These are phyloP conservation scores for Rhynchosporium secalis DNA, from an alignment of 2,329 filamentous ascomycete genomes.

Conservation along the genomic window DNA sequence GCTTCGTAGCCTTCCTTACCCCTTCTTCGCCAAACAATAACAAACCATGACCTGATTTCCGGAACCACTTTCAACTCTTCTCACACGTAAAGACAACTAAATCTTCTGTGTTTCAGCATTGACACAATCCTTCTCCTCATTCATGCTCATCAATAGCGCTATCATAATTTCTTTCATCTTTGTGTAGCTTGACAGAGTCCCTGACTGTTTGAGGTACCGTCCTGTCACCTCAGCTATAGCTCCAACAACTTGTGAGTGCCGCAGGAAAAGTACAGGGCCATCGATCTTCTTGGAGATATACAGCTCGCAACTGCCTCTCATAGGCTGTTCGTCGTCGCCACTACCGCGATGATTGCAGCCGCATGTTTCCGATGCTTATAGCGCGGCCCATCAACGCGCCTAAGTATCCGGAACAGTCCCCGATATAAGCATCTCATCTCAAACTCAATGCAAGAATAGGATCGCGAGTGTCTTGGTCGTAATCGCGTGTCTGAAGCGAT, in stretches of 20 bases:
- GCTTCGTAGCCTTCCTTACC: slow-evolving; percentile 4
- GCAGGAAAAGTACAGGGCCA: slow-evolving; percentile 13
- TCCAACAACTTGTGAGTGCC: slow-evolving; percentile 10
- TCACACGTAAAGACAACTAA: background rate
- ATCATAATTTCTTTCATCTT: slow-evolving; percentile 11
- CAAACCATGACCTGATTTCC: background rate
- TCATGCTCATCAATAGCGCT: slow-evolving; percentile 11
- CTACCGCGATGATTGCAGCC: slow-evolving; percentile 24
- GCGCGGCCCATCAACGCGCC: slow-evolving; percentile 31
- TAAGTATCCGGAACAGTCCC: slow-evolving; percentile 17
- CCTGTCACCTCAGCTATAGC: slow-evolving; percentile 6
- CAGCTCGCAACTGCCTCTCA: background rate
- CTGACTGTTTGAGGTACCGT: slow-evolving; percentile 12
- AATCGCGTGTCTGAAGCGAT: slow-evolving; percentile 27
- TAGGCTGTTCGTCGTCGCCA: slow-evolving; percentile 18
- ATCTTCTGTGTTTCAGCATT: background rate
- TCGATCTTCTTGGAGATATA: slow-evolving; percentile 22
- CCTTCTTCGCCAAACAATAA: background rate
- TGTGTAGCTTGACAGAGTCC: slow-evolving; percentile 11
- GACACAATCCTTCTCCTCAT: background rate
- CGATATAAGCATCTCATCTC: slow-evolving; percentile 22
- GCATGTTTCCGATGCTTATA: slow-evolving; percentile 26
- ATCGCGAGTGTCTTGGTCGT: slow-evolving; percentile 32
- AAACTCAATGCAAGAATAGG: slow-evolving; percentile 24
- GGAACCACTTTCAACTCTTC: background rate